Percentiles rank a stretch among this genome's conserved stretches.
Evolutionary conservation across 495 filamentous ascomycete species (phyloP).

Genomic region (Parmelia sp.): DNA sequence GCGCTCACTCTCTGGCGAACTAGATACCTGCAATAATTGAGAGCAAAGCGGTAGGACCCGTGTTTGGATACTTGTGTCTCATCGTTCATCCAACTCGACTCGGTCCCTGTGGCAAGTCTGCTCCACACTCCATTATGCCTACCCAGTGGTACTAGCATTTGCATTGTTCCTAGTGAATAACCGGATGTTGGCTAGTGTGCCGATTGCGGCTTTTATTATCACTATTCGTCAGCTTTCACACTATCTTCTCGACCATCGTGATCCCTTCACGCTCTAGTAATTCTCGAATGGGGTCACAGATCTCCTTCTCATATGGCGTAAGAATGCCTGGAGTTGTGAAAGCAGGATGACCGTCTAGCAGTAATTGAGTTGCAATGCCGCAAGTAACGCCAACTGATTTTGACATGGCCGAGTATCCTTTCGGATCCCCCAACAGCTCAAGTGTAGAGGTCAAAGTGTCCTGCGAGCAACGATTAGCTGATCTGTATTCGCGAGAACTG

Average conservation of each 20-base stretch:
- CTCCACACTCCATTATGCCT: no score
- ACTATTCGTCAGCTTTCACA: slow-evolving; percentile 24
- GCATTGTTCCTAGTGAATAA: no score
- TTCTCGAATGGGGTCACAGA: slow-evolving; percentile 26
- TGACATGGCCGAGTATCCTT: slow-evolving; percentile 25
- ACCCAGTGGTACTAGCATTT: no score
- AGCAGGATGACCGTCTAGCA: slow-evolving; percentile 24
- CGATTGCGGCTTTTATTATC: no score
- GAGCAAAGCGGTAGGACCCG: no score
- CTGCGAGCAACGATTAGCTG: not conserved
- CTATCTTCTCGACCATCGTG: slow-evolving; percentile 33
- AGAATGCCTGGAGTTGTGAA: slow-evolving; percentile 23
- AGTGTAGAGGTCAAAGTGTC: slow-evolving; percentile 26
- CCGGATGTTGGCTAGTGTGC: no score
- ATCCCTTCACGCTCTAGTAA: slow-evolving; percentile 36
- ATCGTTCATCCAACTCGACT: no score
- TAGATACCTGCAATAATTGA: no score
- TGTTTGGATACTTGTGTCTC: no score
- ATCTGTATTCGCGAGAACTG: not conserved
- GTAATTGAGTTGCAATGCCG: slow-evolving; percentile 25
- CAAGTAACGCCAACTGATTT: slow-evolving; percentile 23
- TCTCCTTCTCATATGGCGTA: slow-evolving; percentile 26
- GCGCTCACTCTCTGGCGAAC: no score
- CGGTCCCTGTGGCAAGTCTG: no score
- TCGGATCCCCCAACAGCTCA: slow-evolving; percentile 24